Percentiles rank a stretch among this genome's conserved stretches.
Conservation (phyloP, 1,139 yeast genomes). For the Magnusiomyces magnusii region DNA sequence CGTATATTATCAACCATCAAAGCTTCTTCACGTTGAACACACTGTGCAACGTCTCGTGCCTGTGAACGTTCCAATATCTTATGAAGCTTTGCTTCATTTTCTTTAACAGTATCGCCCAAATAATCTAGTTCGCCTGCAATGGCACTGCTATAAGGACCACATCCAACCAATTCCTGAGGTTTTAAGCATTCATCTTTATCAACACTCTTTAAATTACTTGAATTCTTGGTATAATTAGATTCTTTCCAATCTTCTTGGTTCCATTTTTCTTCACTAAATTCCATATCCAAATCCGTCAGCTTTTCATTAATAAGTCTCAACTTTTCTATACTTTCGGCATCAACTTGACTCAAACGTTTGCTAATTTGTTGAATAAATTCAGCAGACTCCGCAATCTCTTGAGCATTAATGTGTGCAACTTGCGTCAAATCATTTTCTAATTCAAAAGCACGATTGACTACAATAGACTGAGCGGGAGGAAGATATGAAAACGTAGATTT, state of each 20-base stretch:
- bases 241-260: background rate
- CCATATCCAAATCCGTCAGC: background rate
- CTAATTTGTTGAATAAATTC: background rate
- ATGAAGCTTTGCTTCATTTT: slow-evolving; percentile 29
- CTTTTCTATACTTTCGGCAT: background rate
- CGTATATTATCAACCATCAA: slow-evolving; percentile 31
- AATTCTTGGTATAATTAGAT: background rate
- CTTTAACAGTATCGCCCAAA: background rate
- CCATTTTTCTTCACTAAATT: background rate
- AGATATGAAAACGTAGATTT: background rate
- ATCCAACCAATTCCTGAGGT: background rate
- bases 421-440: background rate
- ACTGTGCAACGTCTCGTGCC: slow-evolving; percentile 43
- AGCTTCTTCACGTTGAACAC: slow-evolving; percentile 43
- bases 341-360: background rate
- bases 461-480: background rate
- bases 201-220: background rate
- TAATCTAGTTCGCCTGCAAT: background rate
- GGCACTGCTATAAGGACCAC: background rate
- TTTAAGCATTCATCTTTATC: background rate
- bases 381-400: background rate
- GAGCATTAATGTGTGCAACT: background rate
- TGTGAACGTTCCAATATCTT: slow-evolving; percentile 49
- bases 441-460: background rate
- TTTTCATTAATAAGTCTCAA: background rate